Conservation (phyloP, 2,329 filamentous ascomycete genomes). For the Amauroascus niger region DNA sequence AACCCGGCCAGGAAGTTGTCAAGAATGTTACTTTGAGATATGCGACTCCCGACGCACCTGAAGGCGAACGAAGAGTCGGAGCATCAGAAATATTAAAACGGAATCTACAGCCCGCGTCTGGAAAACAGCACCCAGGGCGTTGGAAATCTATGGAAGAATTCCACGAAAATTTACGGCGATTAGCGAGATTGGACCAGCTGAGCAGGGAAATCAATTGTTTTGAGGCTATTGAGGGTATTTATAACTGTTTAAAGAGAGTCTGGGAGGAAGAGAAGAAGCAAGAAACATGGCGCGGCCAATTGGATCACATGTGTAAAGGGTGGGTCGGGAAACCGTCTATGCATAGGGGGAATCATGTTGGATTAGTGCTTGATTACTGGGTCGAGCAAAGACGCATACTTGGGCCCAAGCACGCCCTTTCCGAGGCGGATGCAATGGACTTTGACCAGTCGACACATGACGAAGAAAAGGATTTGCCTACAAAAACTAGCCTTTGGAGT, state of each 20-base stretch:
- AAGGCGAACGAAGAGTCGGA: conserved; percentile 35
- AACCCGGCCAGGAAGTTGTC: conserved; percentile 32
- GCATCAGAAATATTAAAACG: conserved; percentile 37
- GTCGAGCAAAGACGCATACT: conserved; percentile 29
- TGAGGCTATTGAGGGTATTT: conserved; percentile 37
- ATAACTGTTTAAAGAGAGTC: conserved; percentile 34
- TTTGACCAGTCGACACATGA: conserved; percentile 21
- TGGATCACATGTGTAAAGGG: conserved; percentile 35
- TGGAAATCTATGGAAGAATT: conserved; percentile 35
- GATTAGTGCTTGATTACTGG: conserved; percentile 38
- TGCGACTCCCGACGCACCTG: conserved; percentile 33
- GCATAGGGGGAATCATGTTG: conserved; percentile 33
- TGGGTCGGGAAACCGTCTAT: conserved; percentile 35
- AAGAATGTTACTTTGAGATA: conserved; percentile 38
- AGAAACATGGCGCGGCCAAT: conserved; percentile 24
- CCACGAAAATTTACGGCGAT: conserved; percentile 36
- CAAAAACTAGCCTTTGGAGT: conserved; percentile 26
- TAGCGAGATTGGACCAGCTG: conserved; percentile 37
- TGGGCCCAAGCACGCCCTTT: conserved; percentile 24
- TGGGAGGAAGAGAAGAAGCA: conserved; percentile 36
- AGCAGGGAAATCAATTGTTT: conserved; percentile 40
- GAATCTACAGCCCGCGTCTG: conserved; percentile 28
- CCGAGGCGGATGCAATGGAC: conserved; percentile 28
- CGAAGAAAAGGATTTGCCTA: conserved; percentile 18
- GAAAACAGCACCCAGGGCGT: conserved; percentile 25